phyloP scores from a whole-genome alignment of 371 early-diverging fungal genomes.

The Syncephalis fuscata region DNA sequence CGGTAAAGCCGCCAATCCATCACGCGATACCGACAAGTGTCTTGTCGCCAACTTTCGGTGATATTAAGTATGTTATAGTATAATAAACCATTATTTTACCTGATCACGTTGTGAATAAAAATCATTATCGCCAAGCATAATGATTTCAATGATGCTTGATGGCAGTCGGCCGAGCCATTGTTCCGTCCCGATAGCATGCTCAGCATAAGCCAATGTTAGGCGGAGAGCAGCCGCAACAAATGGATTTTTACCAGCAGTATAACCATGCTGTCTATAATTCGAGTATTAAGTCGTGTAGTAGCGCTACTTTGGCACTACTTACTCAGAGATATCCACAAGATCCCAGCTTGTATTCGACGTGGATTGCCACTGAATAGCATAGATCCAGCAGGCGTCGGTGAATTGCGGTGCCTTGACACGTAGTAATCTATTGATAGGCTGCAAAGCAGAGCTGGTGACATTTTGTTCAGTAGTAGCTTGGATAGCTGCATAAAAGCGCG shows the following conservation, averaged over 20 bases:
- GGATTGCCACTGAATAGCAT: constrained; percentile 8
- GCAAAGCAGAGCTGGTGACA: not conserved
- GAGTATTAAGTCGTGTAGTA: no score
- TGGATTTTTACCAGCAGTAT: no score
- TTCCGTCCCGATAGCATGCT: no score
- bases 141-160: constrained; percentile 32
- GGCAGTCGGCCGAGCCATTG: no score
- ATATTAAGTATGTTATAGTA: not conserved
- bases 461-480: constrained; percentile 11
- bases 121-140: constrained; percentile 80
- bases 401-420: constrained; percentile 55
- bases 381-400: constrained; percentile 40
- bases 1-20: constrained; percentile 21
- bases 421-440: constrained; percentile 14
- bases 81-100: constrained; percentile 13
- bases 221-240: no score
- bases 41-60: not conserved
- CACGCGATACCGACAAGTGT: not conserved
- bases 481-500: constrained; percentile 67
- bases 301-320: no score
- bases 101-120: constrained; percentile 81
- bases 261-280: no score
- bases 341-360: not conserved
- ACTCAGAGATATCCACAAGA: not conserved
- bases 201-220: no score